Evolutionary conservation across 2,329 filamentous ascomycete species (phyloP).

Genomic region (Coniella vitis): DNA sequence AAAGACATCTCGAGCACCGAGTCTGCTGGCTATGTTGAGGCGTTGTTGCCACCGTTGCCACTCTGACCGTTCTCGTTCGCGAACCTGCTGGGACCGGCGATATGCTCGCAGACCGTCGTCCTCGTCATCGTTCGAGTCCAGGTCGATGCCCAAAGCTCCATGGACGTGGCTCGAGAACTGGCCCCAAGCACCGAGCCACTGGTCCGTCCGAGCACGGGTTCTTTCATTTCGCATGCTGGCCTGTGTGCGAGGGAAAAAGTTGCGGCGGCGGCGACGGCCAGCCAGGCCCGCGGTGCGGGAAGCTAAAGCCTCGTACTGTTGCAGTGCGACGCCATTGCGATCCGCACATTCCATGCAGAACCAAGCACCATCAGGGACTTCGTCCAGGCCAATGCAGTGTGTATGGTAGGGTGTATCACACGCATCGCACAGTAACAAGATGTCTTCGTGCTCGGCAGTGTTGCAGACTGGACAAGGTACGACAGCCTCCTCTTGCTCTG

Average conservation of each 20-base stretch:
- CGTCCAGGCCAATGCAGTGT: slow-evolving; percentile 78
- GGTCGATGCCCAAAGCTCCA: slow-evolving; percentile 66
- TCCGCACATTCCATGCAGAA: slow-evolving; percentile 80
- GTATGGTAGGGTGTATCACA: slow-evolving; percentile 89
- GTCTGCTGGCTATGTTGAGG: slow-evolving; percentile 71
- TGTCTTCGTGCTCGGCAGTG: slow-evolving; percentile 70
- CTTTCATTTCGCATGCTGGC: slow-evolving; percentile 50
- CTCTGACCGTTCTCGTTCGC: slow-evolving; percentile 49
- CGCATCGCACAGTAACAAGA: slow-evolving; percentile 82
- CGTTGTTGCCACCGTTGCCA: slow-evolving; percentile 76
- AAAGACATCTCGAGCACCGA: slow-evolving; percentile 70
- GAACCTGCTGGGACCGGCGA: slow-evolving; percentile 44
- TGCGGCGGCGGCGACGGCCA: slow-evolving; percentile 17
- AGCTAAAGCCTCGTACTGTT: slow-evolving; percentile 23
- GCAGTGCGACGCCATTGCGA: slow-evolving; percentile 34
- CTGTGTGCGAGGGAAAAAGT: slow-evolving; percentile 47
- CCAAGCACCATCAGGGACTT: slow-evolving; percentile 73
- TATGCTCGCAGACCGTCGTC: slow-evolving; percentile 51
- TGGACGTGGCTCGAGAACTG: slow-evolving; percentile 55
- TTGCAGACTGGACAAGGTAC: slow-evolving; percentile 82
- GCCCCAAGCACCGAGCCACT: slow-evolving; percentile 85
- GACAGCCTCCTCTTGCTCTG: slow-evolving; percentile 64
- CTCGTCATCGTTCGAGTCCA: slow-evolving; percentile 83
- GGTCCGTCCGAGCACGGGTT: slow-evolving; percentile 62
- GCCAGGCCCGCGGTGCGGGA: slow-evolving; percentile 20